Evolutionary conservation across 225 moss, liverwort and hornwort genomes (phyloP), one percentile per base, ranked within the genome.

Genomic region (Bryoerythrophyllum caledonicum): DNA sequence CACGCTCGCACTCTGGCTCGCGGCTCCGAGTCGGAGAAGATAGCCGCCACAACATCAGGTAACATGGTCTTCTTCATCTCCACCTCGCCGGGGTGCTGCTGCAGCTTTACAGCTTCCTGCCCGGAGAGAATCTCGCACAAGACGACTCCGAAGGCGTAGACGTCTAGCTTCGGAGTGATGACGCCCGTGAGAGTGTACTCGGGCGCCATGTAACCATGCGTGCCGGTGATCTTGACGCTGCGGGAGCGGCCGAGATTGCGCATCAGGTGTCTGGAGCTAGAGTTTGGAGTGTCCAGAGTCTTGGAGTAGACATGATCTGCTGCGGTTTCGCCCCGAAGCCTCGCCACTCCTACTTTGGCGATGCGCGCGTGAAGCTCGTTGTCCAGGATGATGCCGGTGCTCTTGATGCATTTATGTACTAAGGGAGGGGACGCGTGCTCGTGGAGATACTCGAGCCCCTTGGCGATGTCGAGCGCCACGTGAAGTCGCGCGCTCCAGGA

Each of bases 181-280:
- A 74, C 41, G 20, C 94, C 96, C 2, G 73, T 65, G 20, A 81
- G 77, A 6, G 83, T 71, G 71, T 94, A 97, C 85, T 97, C 96
- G 0, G 96, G 96, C 7, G 96, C 92, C 96, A 97, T 94, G 75
- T 97, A 97, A 32, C 96, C 94, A 21, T 88, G 82, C 43, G 94
- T 97, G 26, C 96, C 96, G 4, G 90, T 86, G 55, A 97, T 86
- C 81, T 87, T 92, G 63, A 88, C 84, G 83, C 96, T 97, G 13
- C 92, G 90, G 2, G 92, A 83, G 41, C 92, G 86, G 75, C 77
- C 68, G 69, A 24, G 69, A 76, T 67, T 51, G 65, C 52, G 17
- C 26, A 5, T 70, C 63, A 60, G 72, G 26, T 41, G 60, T 26
- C 40, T 25, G 60, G 81, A 34, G 59, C 53, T 65, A 59, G 70